Evolutionary conservation across 1,139 yeast species (phyloP).

Genomic region (Yamadazyma spencermartinsiae): DNA sequence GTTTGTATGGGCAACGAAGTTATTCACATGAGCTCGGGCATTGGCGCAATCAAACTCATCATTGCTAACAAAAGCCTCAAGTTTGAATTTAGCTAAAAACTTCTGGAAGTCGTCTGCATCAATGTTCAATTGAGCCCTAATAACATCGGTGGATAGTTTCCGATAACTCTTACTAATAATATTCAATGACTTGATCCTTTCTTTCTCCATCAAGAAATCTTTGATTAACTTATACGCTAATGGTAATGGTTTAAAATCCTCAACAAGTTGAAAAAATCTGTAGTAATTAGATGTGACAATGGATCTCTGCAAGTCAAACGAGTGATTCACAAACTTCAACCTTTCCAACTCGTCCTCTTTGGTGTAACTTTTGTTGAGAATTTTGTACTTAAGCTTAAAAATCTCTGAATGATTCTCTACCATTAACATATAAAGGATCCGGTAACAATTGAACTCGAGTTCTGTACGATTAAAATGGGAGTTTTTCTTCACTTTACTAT

Average conservation of each 20-base stretch:
- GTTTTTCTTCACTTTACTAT: slow-evolving; percentile 19
- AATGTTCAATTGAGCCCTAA: slow-evolving; percentile 52
- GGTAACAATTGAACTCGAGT: slow-evolving; percentile 70
- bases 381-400: slow-evolving; percentile 31
- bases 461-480: slow-evolving; percentile 21
- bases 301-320: slow-evolving; percentile 26
- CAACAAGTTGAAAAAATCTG: slow-evolving; percentile 47
- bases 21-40: slow-evolving; percentile 48
- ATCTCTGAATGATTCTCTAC: slow-evolving; percentile 66
- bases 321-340: slow-evolving; percentile 21
- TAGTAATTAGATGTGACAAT: slow-evolving; percentile 50
- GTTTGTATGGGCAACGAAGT: slow-evolving; percentile 39
- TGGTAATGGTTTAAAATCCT: slow-evolving; percentile 18
- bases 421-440: slow-evolving; percentile 74
- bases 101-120: slow-evolving; percentile 19
- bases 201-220: slow-evolving; percentile 50
- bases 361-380: slow-evolving; percentile 16
- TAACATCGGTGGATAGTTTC: slow-evolving; percentile 47
- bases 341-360: slow-evolving; percentile 22
- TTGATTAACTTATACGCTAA: slow-evolving; percentile 31
- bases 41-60: slow-evolving; percentile 42
- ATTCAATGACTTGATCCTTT: slow-evolving; percentile 60
- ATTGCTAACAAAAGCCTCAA: slow-evolving; percentile 36
- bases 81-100: slow-evolving; percentile 44
- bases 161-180: slow-evolving; percentile 62